phyloP scores from a whole-genome alignment of 1,139 yeast genomes.

The Lodderomyces metapsilosis region DNA sequence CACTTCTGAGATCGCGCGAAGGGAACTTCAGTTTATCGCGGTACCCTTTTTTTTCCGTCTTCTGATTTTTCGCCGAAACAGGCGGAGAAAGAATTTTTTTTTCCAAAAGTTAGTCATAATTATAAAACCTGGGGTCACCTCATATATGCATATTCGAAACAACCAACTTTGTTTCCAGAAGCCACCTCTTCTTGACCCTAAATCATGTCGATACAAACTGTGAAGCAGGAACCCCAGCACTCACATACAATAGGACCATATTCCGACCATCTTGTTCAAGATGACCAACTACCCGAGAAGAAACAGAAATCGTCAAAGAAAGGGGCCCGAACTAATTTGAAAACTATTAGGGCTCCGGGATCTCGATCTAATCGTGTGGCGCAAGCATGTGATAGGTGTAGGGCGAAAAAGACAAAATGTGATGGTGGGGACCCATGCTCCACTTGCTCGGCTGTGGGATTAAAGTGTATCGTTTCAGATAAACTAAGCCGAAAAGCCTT shows the following conservation, averaged over 20 bases:
- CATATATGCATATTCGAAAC: neutral
- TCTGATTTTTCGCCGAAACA: conserved; percentile 1
- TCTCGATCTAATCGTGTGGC: conserved; percentile 59
- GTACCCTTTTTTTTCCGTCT: too few relatives aligned
- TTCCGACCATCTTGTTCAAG: neutral
- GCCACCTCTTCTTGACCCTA: too few relatives aligned
- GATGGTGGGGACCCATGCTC: conserved; percentile 63
- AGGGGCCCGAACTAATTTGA: conserved; percentile 26
- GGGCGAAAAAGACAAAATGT: conserved; percentile 76
- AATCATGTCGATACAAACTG: neutral
- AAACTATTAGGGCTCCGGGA: conserved; percentile 66
- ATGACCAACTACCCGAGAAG: neutral
- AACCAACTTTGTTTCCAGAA: neutral
- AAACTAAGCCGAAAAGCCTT: conserved; percentile 44
- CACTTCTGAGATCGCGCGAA: too few relatives aligned
- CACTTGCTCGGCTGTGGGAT: conserved; percentile 42
- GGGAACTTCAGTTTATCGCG: too few relatives aligned
- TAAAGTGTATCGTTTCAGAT: conserved; percentile 47
- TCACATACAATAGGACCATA: neutral
- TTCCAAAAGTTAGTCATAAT: neutral
- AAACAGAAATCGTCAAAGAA: neutral
- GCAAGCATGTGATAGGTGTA: conserved; percentile 85
- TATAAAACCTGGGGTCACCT: neutral
- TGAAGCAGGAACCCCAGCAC: neutral
- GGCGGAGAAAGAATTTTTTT: conserved; percentile 1